Conservation (phyloP, 805 yeast species). For the Starmerella cellae region DNA sequence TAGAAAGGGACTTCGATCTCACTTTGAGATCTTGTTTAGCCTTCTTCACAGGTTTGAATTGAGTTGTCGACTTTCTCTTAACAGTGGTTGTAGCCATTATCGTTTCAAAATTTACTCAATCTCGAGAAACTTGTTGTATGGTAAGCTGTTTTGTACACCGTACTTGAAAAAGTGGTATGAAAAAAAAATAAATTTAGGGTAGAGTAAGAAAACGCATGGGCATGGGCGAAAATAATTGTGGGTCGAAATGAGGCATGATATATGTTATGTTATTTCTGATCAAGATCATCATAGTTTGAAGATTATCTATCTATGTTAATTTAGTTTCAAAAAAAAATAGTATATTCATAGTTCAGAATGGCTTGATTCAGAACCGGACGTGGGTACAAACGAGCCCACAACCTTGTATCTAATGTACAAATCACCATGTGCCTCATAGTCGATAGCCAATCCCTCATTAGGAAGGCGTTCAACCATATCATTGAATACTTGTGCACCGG, state of each 20-base stretch:
- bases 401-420: conserved; percentile 36
- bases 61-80: conserved; percentile 5
- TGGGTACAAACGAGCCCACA: conserved; percentile 12
- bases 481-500: conserved; percentile 41
- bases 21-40: conserved; percentile 17
- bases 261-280: no score
- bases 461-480: conserved; percentile 61
- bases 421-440: conserved; percentile 36
- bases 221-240: no score
- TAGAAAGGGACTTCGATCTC: conserved; percentile 3
- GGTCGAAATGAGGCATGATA: no score
- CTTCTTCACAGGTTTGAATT: conserved; percentile 17
- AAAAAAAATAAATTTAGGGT: no score
- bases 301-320: no score
- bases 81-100: conserved; percentile 1
- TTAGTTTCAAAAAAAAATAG: no score
- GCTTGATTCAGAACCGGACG: neutral
- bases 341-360: neutral
- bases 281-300: no score
- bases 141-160: no score
- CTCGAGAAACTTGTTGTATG: no score
- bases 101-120: neutral
- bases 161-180: no score
- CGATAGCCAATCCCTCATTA: conserved; percentile 79
- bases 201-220: no score